Evolutionary conservation across 495 filamentous ascomycete genomes (phyloP).

Genomic region (Trichoderma erinaceum): DNA sequence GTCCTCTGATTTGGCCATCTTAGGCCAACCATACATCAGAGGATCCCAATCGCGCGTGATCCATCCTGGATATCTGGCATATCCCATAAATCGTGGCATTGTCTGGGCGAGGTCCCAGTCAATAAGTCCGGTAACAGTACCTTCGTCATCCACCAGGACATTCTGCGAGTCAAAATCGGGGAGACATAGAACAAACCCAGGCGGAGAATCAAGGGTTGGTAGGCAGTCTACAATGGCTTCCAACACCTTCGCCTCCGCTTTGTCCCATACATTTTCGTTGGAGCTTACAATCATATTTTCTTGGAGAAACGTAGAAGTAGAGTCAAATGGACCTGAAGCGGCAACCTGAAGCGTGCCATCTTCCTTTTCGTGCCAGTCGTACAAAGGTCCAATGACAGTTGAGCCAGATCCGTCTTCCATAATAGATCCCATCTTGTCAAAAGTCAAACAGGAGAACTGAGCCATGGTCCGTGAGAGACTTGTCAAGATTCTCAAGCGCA

Average conservation of each 20-base stretch:
- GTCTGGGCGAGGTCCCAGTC: constrained; percentile 40
- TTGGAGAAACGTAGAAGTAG: background rate
- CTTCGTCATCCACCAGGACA: constrained; percentile 32
- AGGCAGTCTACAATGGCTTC: background rate
- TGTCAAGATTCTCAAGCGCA: background rate
- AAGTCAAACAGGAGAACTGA: background rate
- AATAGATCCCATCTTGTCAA: background rate
- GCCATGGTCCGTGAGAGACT: background rate
- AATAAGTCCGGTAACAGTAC: constrained; percentile 35
- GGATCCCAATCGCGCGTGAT: constrained; percentile 36
- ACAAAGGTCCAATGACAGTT: background rate
- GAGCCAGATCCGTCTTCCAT: background rate
- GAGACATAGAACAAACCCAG: constrained; percentile 31
- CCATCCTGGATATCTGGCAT: constrained; percentile 30
- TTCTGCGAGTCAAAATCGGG: constrained; percentile 37
- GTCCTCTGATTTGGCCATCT: constrained; percentile 17
- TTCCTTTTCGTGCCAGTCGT: background rate
- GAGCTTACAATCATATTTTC: background rate
- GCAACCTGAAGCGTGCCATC: background rate
- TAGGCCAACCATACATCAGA: constrained; percentile 25
- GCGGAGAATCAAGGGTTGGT: background rate
- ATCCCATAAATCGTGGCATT: constrained; percentile 27
- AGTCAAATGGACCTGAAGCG: background rate
- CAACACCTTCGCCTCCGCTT: background rate
- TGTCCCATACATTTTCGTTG: background rate